Evolutionary conservation across 106 monocot genomes (phyloP).

Genomic region (Narthecium ossifragum): DNA sequence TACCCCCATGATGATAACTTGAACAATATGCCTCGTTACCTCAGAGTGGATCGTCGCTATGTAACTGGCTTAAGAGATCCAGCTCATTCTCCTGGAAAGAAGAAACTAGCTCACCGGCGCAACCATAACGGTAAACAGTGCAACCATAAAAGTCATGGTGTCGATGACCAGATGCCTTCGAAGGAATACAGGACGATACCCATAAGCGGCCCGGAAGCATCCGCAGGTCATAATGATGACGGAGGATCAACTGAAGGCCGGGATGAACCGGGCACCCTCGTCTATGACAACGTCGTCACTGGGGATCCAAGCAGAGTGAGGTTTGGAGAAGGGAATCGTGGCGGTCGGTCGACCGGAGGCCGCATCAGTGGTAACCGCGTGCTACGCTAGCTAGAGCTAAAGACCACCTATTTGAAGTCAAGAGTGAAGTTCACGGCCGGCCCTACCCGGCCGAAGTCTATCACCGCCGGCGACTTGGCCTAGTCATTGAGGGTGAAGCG

Average conservation of each 20-base stretch:
- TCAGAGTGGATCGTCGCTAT: background rate
- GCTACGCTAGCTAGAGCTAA: background rate
- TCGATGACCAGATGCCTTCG: no score
- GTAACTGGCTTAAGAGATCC: background rate
- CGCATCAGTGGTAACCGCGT: conserved; percentile 5
- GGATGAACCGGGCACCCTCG: background rate
- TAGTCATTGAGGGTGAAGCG: no score
- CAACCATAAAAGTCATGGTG: background rate
- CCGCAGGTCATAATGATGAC: background rate
- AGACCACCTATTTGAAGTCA: no score
- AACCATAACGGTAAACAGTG: background rate
- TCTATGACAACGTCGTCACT: background rate
- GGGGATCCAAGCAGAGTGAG: conserved; percentile 2
- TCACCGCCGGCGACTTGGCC: no score
- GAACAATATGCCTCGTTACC: background rate
- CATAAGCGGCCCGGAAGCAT: background rate
- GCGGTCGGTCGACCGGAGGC: background rate
- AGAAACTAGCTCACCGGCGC: background rate
- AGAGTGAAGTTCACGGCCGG: no score
- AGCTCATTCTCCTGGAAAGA: background rate
- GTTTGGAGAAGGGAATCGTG: conserved; percentile 7
- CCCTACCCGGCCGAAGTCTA: no score
- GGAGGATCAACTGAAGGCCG: background rate
- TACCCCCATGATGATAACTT: background rate
- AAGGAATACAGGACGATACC: background rate